Conservation (phyloP, 306 rosid genomes). For the Gastrolobium villosum region DNA sequence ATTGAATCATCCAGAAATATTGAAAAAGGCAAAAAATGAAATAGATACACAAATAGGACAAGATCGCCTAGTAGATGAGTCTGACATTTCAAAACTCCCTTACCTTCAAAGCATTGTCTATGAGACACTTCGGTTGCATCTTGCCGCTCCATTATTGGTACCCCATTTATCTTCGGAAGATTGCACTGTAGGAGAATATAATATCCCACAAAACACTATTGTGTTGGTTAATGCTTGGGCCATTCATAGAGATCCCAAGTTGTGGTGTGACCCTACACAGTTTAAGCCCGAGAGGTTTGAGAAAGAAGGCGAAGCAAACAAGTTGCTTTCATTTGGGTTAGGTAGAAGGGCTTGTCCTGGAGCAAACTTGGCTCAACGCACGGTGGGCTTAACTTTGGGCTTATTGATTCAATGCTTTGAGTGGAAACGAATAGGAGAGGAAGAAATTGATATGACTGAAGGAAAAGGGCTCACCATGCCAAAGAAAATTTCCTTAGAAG, state of each 20-base stretch:
- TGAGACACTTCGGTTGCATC: conserved; percentile 57
- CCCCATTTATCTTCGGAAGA: conserved; percentile 60
- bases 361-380: conserved; percentile 50
- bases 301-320: conserved; percentile 44
- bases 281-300: conserved; percentile 67
- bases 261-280: conserved; percentile 55
- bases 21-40: conserved; percentile 56
- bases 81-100: conserved; percentile 54
- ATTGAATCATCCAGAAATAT: conserved; percentile 50
- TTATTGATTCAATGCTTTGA: conserved; percentile 63
- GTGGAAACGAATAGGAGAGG: conserved; percentile 50
- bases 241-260: conserved; percentile 60
- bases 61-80: conserved; percentile 51
- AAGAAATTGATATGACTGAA: conserved; percentile 56
- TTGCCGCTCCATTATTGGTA: conserved; percentile 55
- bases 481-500: conserved; percentile 47
- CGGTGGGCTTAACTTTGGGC: conserved; percentile 48
- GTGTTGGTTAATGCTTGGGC: conserved; percentile 63
- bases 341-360: conserved; percentile 71
- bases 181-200: conserved; percentile 48
- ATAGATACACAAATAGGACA: conserved; percentile 47
- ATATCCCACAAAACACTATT: conserved; percentile 56
- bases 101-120: conserved; percentile 59
- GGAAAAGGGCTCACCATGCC: conserved; percentile 50
- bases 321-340: conserved; percentile 58